A percentile compares a stretch with the other conserved stretches of the same genome.
phyloP scores from a whole-genome alignment of 1,284 basidiomycete species.

The Exobasidium cylindrosporum region DNA sequence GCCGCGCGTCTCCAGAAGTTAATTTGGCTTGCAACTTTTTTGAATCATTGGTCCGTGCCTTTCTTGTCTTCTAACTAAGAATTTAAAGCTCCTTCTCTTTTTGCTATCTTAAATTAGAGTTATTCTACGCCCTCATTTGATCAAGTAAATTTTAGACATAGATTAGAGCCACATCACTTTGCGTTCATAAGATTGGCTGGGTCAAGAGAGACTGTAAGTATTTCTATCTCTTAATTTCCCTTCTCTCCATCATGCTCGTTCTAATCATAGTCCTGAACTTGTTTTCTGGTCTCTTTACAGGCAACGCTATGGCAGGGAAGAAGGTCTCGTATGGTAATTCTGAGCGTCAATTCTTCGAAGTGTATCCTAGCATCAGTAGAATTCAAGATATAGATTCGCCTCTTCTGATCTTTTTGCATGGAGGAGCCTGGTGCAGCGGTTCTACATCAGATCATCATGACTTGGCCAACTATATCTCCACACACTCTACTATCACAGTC shows the following conservation, averaged over 20 bases:
- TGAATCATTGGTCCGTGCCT: background rate
- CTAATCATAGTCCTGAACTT: too few species aligned
- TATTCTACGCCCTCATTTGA: too few species aligned
- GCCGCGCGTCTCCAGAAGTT: conserved; percentile 2
- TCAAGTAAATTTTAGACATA: too few species aligned
- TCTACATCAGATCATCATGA: background rate
- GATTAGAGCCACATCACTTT: too few species aligned
- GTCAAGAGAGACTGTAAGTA: too few species aligned
- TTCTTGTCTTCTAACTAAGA: background rate
- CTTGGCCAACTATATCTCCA: background rate
- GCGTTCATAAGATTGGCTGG: too few species aligned
- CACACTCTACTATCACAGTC: background rate
- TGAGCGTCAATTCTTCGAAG: background rate
- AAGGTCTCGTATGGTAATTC: background rate
- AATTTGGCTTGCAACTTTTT: background rate
- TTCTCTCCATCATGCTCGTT: too few species aligned
- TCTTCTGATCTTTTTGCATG: conserved; percentile 8
- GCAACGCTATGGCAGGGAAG: too few species aligned
- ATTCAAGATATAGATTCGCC: background rate
- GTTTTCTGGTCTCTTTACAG: too few species aligned
- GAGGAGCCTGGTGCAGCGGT: conserved; percentile 6
- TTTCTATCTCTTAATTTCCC: too few species aligned
- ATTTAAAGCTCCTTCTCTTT: background rate
- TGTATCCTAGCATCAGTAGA: background rate
- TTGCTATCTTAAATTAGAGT: too few species aligned